phyloP scores from a whole-genome alignment of 257 asterid species.

The Forsythia viridissima region DNA sequence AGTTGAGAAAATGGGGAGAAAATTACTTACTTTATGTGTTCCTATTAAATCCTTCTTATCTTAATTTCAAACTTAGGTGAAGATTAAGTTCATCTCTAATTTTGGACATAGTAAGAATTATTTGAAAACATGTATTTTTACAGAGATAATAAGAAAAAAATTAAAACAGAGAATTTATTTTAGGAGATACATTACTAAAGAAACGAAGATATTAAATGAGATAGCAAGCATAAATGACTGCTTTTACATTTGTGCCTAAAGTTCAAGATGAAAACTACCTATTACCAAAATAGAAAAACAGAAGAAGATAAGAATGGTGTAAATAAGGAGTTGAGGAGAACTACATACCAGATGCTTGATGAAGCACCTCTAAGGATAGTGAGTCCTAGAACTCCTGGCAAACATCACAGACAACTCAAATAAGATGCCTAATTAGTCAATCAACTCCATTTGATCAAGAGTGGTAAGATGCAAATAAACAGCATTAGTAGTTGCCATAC shows the following conservation, averaged over 20 bases:
- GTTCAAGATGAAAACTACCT: not conserved
- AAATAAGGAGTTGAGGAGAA: not conserved
- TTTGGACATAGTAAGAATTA: not conserved
- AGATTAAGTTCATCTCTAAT: not conserved
- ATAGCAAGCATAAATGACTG: not conserved
- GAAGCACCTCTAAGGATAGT: conserved; percentile 72
- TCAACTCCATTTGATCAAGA: no score
- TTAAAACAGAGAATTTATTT: not conserved
- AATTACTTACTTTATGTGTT: not conserved
- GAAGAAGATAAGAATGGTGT: not conserved
- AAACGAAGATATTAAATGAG: not conserved
- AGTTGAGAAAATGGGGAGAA: no score
- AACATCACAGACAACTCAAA: conserved; percentile 15
- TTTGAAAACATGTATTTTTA: not conserved
- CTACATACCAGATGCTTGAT: conserved; percentile 82
- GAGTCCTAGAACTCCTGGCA: conserved; percentile 86
- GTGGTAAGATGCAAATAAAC: no score
- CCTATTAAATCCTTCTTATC: not conserved
- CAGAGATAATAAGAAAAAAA: not conserved
- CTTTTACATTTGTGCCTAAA: no score
- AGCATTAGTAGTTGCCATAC: no score
- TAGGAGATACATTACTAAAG: not conserved
- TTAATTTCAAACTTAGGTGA: not conserved
- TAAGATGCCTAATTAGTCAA: no score
- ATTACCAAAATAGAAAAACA: not conserved